A percentile compares a stretch with the other conserved stretches of the same genome.
Conservation (phyloP, 257 asterid genomes). For the Solanum virginianum region DNA sequence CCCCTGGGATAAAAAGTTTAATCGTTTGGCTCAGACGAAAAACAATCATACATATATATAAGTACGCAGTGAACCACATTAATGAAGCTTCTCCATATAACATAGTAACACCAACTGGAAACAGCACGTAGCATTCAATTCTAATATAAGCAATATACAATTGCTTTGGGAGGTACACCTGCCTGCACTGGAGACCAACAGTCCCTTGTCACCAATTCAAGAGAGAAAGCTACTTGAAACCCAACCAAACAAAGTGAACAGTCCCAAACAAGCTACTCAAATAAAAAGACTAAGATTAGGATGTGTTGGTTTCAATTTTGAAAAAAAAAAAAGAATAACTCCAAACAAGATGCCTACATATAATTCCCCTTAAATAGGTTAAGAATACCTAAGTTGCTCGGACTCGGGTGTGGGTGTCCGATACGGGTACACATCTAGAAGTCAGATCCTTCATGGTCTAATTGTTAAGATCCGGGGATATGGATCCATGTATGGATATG, state of each 20-base stretch:
- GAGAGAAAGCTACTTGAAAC: not conserved
- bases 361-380: not conserved
- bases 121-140: not conserved
- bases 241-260: not conserved
- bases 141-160: not conserved
- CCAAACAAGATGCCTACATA: not conserved
- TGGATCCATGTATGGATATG: too few species aligned
- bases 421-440: too few species aligned
- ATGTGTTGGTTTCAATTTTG: not conserved
- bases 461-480: too few species aligned
- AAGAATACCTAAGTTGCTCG: not conserved
- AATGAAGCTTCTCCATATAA: not conserved
- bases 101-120: not conserved
- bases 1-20: slow-evolving; percentile 41
- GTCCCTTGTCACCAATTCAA: not conserved
- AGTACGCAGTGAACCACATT: not conserved
- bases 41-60: not conserved
- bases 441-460: too few species aligned
- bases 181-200: not conserved
- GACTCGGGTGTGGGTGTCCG: too few species aligned
- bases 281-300: not conserved
- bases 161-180: not conserved
- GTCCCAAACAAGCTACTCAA: not conserved
- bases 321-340: too few species aligned
- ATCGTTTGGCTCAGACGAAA: not conserved